Percentiles rank a stretch among this genome's conserved stretches.
These are phyloP conservation scores for Populus trichocarpa DNA, from an alignment of 441 rosid species.

Conservation along the genomic window DNA sequence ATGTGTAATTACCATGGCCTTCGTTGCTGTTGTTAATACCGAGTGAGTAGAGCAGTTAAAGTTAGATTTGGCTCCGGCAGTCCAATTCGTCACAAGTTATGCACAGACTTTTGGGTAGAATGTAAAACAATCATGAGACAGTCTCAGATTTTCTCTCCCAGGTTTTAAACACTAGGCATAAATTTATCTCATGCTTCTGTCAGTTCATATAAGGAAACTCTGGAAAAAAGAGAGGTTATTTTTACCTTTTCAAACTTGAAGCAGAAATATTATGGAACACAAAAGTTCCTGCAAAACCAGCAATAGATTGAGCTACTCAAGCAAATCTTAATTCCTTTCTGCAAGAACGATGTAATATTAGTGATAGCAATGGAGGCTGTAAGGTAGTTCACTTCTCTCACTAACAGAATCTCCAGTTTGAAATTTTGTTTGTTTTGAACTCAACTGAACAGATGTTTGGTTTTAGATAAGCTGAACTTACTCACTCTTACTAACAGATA, in stretches of 20 bases:
- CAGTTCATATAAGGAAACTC: not conserved
- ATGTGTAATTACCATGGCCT: not conserved
- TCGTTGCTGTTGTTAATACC: not conserved
- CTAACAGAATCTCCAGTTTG: not conserved
- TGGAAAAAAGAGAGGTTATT: not conserved
- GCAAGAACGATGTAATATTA: not conserved
- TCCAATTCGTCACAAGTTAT: not conserved
- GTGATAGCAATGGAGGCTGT: not conserved
- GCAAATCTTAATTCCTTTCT: not conserved
- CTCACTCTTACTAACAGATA: not conserved
- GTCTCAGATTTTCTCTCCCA: not conserved
- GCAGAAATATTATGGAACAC: not conserved
- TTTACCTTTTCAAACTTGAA: not conserved
- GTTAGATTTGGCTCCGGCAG: not conserved
- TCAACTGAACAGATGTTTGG: not conserved
- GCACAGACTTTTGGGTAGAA: not conserved
- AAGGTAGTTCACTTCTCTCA: not conserved
- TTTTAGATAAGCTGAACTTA: not conserved
- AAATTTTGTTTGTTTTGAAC: not conserved
- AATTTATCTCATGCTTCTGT: not conserved
- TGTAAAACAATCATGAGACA: not conserved
- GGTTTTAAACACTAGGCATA: not conserved
- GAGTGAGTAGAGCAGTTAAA: not conserved
- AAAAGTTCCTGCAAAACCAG: not conserved
- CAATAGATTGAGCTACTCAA: not conserved